Base-by-base conservation (phyloP, 2,329 filamentous ascomycete genomes). In the Neoscytalidium dimidiatum region DNA sequence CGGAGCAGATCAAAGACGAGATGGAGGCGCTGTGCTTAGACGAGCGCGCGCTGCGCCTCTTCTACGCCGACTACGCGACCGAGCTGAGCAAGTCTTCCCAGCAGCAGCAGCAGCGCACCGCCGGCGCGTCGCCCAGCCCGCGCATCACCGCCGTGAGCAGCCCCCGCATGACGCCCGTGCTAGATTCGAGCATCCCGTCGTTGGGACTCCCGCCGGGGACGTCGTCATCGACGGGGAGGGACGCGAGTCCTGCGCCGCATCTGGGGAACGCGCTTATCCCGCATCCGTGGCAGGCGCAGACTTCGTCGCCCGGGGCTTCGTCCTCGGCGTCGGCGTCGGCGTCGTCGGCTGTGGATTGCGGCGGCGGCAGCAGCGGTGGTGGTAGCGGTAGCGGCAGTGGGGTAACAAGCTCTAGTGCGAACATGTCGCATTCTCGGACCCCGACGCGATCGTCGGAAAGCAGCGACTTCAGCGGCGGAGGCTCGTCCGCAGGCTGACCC, bases 21-120 rank as follows among this genome's bases (percentile, higher is more conserved):
- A 70, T 84, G 31, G 79, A 81, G 68, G 70, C 71, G 0, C 81
- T 83, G 64, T 84, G 82, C 66, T 70, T 71, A 0, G 75, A 82
- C 63, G 70, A 75, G 28, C 68, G 71, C 9, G 72, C 74, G 1
- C 72, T 85, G 14, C 73, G 76, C 2, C 63, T 66, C 1, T 82
- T 84, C 67, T 84, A 82, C 68, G 69, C 73, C 2, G 74, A 79
- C 44, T 70, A 70, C 0, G 69, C 72, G 17, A 77, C 69, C n/a
- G 73, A 76, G 33, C 74, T 73, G 0, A 72, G 74, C 49, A 62
- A 49, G 35, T n/a, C n/a, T n/a, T n/a, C n/a, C n/a, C n/a, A n/a
- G n/a, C n/a, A 71, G 67, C 49, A 51, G 46, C 11, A 26, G 29
- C 5, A 26, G 44, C 72, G 21, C 26, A 44, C 77, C 60, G 72